Base-by-base conservation (phyloP, 176 grass and related monocot genomes). In the Avena atlantica region DNA sequence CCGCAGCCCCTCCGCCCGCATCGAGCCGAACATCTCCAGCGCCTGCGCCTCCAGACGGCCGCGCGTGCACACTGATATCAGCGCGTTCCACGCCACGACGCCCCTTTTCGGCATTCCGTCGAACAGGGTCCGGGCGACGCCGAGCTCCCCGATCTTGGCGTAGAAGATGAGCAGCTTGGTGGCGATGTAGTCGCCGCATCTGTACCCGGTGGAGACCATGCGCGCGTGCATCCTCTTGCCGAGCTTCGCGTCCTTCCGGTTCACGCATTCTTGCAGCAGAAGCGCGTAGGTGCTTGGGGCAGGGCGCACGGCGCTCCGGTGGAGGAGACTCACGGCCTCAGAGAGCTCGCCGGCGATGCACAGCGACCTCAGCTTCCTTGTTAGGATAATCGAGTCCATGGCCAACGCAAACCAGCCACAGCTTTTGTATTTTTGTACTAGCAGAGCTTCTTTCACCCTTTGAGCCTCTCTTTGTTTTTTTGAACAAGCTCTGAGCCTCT, bases 201-300 rank as follows among this genome's bases (percentile, higher is more conserved):
- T 25, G 82, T 91, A 91, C 24, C 89, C 83, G 2, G 83, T 70
- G 73, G 86, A 29, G 17, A 93, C 62, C 79, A 93, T 86, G 24
- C 79, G 88, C 37, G 86, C 83, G n/a, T 93, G 92, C 70, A 93
- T 84, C 86, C 86, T 83, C 84, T 91, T 93, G 21, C 92, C 89
- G 9, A 93, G 51, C 82, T 29, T 86, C 53, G 57, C 74, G 31
- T 91, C 89, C 84, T 57, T 83, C 74, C 89, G 53, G 74, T 84
- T 88, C 42, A 93, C 80, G 86, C 83, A 80, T 37, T 91, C 89
- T 5, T 93, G 92, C 6, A 93, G 74, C 16, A 93, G 83, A 55
- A 88, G 67, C 52, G 86, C 51, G 82, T 93, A 86, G 59, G 83
- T 27, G 31, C 34, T 23, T 1, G 62, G 70, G 68, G 71, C 68